Base-by-base conservation (phyloP, 192 early-diverging fungal species). In the Backusella westeae region DNA sequence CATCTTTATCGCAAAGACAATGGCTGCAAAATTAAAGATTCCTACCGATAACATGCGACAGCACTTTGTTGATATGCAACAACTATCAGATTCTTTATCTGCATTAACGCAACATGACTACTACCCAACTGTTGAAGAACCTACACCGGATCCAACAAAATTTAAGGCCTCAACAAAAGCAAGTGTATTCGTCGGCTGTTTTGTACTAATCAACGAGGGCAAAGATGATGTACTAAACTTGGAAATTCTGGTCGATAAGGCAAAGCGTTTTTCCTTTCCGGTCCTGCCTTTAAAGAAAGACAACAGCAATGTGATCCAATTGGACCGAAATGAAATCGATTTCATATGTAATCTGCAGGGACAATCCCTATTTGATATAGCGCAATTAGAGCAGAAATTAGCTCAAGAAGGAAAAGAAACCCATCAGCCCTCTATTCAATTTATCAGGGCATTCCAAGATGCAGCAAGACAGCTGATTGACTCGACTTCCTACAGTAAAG, bases 51-150 rank as follows among this genome's bases (percentile, higher is more conserved):
- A 74, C 9, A 83, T 85, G 81, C 67, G 70, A 6, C 19, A 38
- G 12, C 72, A 81, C 65, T 78, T 85, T 34, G 49, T 69, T 4
- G 78, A 80, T 44, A 82, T 85, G 81, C 49, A 72, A 32, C 67
- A 36, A 17, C 52, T 73, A 26, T 69, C 75, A 5, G 39, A 79
- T 34, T 69, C 46, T 1, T 26, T 78, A 2, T 59, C 41, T 38
- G 70, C 70, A 26, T 23, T 71, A 19, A 71, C 70, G 2, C 70
- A 71, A 23, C 23, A 71, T 7, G 29, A 71, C 15, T 71, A 41
- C 26, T 14, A 42, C 12, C 72, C 72, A 29, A 59, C 32, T 29
- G 34, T 29, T 0, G 56, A 59, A 4, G 56, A 59, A 14, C 70
- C 70, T 34, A 41, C 70, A 15, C 70, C 70, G 1, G 29, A 71